Percentiles rank a stretch among this genome's conserved stretches.
Evolutionary conservation across 495 filamentous ascomycete species (phyloP).

Genomic region (Aspergillus incahuasiensis): DNA sequence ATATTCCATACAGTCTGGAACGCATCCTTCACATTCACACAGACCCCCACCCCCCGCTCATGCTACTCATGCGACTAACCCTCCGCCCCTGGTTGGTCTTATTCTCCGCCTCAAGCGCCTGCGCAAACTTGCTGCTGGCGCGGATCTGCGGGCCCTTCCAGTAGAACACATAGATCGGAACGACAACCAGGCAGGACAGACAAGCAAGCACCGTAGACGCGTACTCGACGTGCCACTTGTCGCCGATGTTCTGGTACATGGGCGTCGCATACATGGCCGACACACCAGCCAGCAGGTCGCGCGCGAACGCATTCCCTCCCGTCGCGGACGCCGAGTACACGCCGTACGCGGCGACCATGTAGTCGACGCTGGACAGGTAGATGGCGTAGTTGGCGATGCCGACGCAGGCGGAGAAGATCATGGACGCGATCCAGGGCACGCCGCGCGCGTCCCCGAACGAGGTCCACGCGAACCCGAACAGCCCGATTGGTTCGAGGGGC

Average conservation of each 20-base stretch:
- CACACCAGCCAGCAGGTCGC: constrained; percentile 44
- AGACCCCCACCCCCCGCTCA: not conserved
- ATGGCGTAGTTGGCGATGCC: constrained; percentile 64
- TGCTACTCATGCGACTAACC: constrained; percentile 15
- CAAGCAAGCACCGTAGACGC: constrained; percentile 41
- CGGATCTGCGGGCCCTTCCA: constrained; percentile 45
- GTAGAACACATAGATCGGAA: constrained; percentile 49
- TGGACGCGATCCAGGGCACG: constrained; percentile 57
- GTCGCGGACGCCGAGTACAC: constrained; percentile 72
- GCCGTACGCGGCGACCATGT: constrained; percentile 73
- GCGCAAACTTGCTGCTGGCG: constrained; percentile 43
- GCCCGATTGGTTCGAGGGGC: constrained; percentile 57
- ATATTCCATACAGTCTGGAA: no score
- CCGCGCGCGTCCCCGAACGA: constrained; percentile 45
- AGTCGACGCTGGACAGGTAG: constrained; percentile 73
- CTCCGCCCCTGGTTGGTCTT: constrained; percentile 26
- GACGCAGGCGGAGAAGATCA: constrained; percentile 55
- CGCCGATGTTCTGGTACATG: constrained; percentile 38
- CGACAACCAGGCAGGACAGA: constrained; percentile 39
- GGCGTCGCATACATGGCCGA: constrained; percentile 41
- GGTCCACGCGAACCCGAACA: constrained; percentile 65
- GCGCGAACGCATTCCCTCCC: constrained; percentile 56
- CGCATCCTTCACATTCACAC: not conserved
- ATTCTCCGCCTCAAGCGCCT: constrained; percentile 25
- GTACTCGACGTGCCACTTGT: constrained; percentile 38